Evolutionary conservation across 257 asterid species (phyloP).

Genomic region (Fraxinus cuspidata): DNA sequence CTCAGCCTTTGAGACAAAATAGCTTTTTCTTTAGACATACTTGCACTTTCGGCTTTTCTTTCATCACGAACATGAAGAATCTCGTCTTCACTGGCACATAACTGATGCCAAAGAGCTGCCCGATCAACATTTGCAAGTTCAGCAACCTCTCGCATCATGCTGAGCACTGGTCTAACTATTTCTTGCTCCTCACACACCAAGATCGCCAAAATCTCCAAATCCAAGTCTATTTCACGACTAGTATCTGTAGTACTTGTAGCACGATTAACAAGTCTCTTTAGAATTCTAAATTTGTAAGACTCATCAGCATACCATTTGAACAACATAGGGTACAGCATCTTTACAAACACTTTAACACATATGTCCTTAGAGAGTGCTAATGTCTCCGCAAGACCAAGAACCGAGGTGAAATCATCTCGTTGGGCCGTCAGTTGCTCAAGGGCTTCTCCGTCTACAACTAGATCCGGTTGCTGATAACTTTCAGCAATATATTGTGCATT

Average conservation of each 20-base stretch:
- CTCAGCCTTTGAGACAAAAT: slow-evolving; percentile 68
- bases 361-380: slow-evolving; percentile 72
- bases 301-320: slow-evolving; percentile 88
- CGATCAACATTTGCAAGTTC: slow-evolving; percentile 94
- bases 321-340: slow-evolving; percentile 69
- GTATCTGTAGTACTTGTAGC: slow-evolving; percentile 70
- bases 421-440: slow-evolving; percentile 70
- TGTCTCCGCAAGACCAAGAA: slow-evolving; percentile 91
- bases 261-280: slow-evolving; percentile 88
- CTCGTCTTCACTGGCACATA: slow-evolving; percentile 84
- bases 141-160: slow-evolving; percentile 87
- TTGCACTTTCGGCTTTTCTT: slow-evolving; percentile 59
- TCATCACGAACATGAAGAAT: slow-evolving; percentile 79
- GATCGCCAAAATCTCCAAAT: slow-evolving; percentile 73
- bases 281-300: slow-evolving; percentile 79
- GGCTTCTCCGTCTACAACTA: slow-evolving; percentile 62
- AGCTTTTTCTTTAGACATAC: slow-evolving; percentile 73
- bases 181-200: slow-evolving; percentile 81
- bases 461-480: slow-evolving; percentile 58
- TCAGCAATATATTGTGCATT: slow-evolving; percentile 68
- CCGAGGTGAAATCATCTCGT: slow-evolving; percentile 70
- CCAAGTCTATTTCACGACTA: slow-evolving; percentile 63
- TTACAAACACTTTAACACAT: slow-evolving; percentile 71
- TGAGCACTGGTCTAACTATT: slow-evolving; percentile 74
- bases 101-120: slow-evolving; percentile 98